Evolutionary conservation across 352 stramenopile species (phyloP), one percentile per base, ranked within the genome.

Genomic region (Pythium phragmiticola): DNA sequence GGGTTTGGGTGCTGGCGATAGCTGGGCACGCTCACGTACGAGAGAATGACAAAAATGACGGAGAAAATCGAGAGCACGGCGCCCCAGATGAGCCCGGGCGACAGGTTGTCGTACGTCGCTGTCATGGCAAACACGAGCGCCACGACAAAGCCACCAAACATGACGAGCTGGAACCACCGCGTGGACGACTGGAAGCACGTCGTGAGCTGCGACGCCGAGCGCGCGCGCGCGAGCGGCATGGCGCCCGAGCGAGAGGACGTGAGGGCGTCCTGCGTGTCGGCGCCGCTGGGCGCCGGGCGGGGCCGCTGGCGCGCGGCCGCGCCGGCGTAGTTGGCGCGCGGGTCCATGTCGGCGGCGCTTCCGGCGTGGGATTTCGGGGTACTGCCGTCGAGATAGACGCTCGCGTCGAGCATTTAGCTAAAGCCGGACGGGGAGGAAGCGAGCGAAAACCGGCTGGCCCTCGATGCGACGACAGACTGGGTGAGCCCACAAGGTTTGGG

Each of bases 1-100:
- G 87, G 85, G 54, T 96, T 96, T 28, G 87, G 87, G 58, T 96
- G 87, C 61, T 94, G 85, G 0, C 87, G 77, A 68, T 92, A 93
- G 53, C 77, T 80, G 3, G 79, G 82, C 23, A 93, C 84, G 60
- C 84, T 92, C 14, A 72, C 77, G 66, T 94, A 96, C 61, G 77
- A 90, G 9, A 96, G 53, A 43, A 96, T 90, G 33, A 95, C 85
- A 53, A 93, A 91, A 57, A 94, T 82, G 54, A 94, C 85, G n/a
- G 85, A 94, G 63, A 93, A 90, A 54, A 87, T 72, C 39, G 77
- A 88, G 34, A 95, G 78, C 49, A 92, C 66, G 58, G 85, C 87
- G 56, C 87, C 87, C 85, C 85, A 95, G 64, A 95, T 93, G 23
- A 94, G 70, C 0, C 87, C 87, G 0, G 87, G 81, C 30, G 81